Base-by-base conservation (phyloP, 1,284 basidiomycete genomes). In the Cryptococcus maquisensis region DNA sequence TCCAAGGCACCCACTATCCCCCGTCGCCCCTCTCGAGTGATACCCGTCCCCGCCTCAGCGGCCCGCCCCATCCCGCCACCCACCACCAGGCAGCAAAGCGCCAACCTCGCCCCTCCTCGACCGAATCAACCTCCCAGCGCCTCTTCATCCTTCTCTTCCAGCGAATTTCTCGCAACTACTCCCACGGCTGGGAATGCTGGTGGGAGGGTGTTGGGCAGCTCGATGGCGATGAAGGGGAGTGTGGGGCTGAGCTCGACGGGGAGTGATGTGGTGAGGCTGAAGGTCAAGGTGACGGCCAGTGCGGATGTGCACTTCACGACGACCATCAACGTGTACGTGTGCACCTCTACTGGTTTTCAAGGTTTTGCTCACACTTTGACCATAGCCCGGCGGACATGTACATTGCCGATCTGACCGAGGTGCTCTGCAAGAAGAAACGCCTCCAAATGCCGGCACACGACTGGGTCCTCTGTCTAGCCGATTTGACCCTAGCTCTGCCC, bases 361-460 rank as follows among this genome's bases (percentile, higher is more conserved):
- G 35, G 16, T 35, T 18, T 44, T 15, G 23, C n/a, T n/a, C n/a
- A 16, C 28, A 45, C 21, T 52, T 3, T 15, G 46, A 43, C 23
- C 51, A 20, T 60, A 93, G 90, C 2, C 87, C 90, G 3, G 83
- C 87, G 15, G 92, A 90, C n/a, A 96, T 91, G 86, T 98, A 97
- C 74, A 87, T 98, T 81, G 89, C 92, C 53, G 94, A 99, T 74
- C 89, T 94, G 1, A 83, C 98, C 38, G 94, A 97, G 63, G 79
- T 84, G 21, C 84, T 94, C 2, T 91, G 88, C 69, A 80, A 83
- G 49, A 76, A 76, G 65, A 87, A 85, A 69, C 83, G 86, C 37
- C 85, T 86, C 57, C 78, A 90, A 18, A 79, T 80, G 37, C 83
- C 87, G 62, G 81, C 87, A 1, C 86, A 86, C 52, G 87, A 93